Conservation (phyloP, 1,284 basidiomycete species). For the Flammula alnicola region DNA sequence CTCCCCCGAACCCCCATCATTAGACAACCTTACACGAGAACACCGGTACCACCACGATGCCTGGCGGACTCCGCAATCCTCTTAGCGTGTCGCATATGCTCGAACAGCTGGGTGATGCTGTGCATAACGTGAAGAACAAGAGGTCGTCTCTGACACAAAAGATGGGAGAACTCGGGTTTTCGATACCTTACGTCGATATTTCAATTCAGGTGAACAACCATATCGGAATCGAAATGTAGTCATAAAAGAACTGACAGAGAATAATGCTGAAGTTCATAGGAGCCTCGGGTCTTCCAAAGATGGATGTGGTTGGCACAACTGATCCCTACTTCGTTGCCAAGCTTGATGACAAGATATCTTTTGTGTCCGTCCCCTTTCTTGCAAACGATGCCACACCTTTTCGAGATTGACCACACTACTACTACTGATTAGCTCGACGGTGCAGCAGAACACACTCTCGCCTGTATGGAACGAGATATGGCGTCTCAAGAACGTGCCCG, state of each 20-base stretch:
- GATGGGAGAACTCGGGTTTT: slow-evolving; percentile 29
- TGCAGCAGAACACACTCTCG: slow-evolving; percentile 56
- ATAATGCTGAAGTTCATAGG: slow-evolving; percentile 82
- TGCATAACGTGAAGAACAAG: slow-evolving; percentile 35
- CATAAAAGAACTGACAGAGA: no score
- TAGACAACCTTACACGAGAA: no score
- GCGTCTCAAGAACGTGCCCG: slow-evolving; percentile 72
- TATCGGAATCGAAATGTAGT: no score
- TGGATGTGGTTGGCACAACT: slow-evolving; percentile 68
- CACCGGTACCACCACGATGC: slow-evolving; percentile 24
- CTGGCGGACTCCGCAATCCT: slow-evolving; percentile 35
- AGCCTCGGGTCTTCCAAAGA: slow-evolving; percentile 67
- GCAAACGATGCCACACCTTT: no score
- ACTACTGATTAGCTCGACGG: slow-evolving; percentile 58
- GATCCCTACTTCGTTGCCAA: slow-evolving; percentile 77
- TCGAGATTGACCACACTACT: not conserved
- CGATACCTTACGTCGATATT: slow-evolving; percentile 52
- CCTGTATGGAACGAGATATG: slow-evolving; percentile 80
- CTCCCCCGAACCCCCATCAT: not conserved
- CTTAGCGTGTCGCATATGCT: slow-evolving; percentile 40
- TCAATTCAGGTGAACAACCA: slow-evolving; percentile 44
- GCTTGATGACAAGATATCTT: slow-evolving; percentile 62
- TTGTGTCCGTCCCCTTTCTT: slow-evolving; percentile 49
- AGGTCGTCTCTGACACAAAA: slow-evolving; percentile 38
- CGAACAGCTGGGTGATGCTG: slow-evolving; percentile 36